Percentiles rank a stretch among this genome's conserved stretches.
These are phyloP conservation scores for barrel medic (Medicago truncatula) DNA, from an alignment of 306 rosid genomes.

Conservation along the genomic window MtrunA17r5.0-ANR NC_053048.1:18804001-18804500, in stretches of 20 bases:
- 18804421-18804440: neutral
- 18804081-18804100: neutral
- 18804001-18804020: neutral
- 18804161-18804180: constrained; percentile 17
- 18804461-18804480: constrained; percentile 3
- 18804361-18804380: neutral
- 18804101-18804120: constrained; percentile 13
- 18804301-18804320: constrained; percentile 4
- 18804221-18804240: constrained; percentile 18
- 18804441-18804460: neutral
- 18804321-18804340: neutral
- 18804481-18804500: neutral
- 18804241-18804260: neutral
- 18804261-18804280: constrained; percentile 22
- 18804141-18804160: neutral
- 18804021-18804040: constrained; percentile 17
- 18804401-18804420: neutral
- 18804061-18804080: neutral
- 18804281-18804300: constrained; percentile 28
- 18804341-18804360: neutral
- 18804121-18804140: constrained; percentile 8
- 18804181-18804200: constrained; percentile 9
- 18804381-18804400: neutral
- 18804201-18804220: neutral
- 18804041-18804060: constrained; percentile 27